phyloP scores from a whole-genome alignment of 1,139 yeast genomes.

The Wickerhamomyces sp. region DNA sequence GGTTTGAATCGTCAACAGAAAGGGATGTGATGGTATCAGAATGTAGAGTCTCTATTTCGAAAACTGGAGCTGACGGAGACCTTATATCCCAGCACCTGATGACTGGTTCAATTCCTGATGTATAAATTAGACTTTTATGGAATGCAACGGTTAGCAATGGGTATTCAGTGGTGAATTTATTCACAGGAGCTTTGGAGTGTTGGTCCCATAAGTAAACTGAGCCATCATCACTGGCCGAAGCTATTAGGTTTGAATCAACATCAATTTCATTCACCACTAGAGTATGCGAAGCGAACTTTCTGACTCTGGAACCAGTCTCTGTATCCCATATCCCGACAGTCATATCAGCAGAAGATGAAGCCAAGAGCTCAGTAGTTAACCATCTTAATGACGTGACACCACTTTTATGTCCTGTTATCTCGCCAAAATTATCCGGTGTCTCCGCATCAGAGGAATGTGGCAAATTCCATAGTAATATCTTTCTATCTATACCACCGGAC shows the following conservation, averaged over 20 bases:
- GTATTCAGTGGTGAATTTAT: constrained; percentile 39
- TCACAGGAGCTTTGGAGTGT: constrained; percentile 42
- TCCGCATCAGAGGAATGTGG: constrained; percentile 18
- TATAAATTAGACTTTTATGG: constrained; percentile 36
- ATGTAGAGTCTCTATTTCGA: constrained; percentile 44
- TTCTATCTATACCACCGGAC: constrained; percentile 49
- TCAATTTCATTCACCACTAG: constrained; percentile 55
- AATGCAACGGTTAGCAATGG: constrained; percentile 57
- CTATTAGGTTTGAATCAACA: constrained; percentile 31
- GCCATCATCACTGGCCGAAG: constrained; percentile 69
- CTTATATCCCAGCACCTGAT: constrained; percentile 56
- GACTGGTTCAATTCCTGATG: constrained; percentile 66
- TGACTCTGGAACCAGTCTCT: constrained; percentile 47
- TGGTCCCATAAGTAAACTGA: constrained; percentile 58
- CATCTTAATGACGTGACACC: constrained; percentile 50
- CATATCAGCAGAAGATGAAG: constrained; percentile 48
- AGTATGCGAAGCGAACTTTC: constrained; percentile 51
- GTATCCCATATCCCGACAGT: constrained; percentile 37
- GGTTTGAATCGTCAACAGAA: constrained; percentile 43
- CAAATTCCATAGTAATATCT: constrained; percentile 27
- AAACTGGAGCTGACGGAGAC: constrained; percentile 35
- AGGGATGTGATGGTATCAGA: constrained; percentile 48
- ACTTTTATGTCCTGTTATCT: constrained; percentile 42
- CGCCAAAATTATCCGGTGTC: constrained; percentile 33
- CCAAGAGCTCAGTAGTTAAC: constrained; percentile 35